phyloP scores from a whole-genome alignment of 768 basidiomycete genomes.

The Strobilomyces dryophilus region DNA sequence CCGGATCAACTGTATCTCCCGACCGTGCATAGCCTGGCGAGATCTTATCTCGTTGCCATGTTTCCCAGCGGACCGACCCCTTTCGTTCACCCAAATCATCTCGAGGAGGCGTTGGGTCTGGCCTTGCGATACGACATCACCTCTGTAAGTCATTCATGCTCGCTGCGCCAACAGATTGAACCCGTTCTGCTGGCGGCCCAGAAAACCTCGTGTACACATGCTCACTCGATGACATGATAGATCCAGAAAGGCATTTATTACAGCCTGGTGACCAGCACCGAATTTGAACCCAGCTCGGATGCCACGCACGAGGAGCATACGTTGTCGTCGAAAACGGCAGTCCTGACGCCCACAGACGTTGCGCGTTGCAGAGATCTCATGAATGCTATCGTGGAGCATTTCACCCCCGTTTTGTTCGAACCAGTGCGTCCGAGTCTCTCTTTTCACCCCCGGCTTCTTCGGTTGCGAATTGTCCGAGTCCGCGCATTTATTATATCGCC shows the following conservation, averaged over 20 bases:
- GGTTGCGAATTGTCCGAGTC: not conserved
- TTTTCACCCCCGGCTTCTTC: too few species aligned
- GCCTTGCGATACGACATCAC: constrained; percentile 44
- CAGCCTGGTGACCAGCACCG: constrained; percentile 52
- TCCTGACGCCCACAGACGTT: constrained; percentile 32
- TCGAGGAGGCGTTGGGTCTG: constrained; percentile 51
- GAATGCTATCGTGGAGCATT: constrained; percentile 55
- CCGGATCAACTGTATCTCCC: constrained; percentile 56
- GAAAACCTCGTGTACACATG: not conserved
- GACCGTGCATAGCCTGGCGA: constrained; percentile 43
- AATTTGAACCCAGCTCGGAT: constrained; percentile 45
- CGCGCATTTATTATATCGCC: not conserved
- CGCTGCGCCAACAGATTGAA: not conserved
- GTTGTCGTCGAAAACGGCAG: not conserved
- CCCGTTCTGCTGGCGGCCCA: not conserved
- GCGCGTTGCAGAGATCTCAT: constrained; percentile 48
- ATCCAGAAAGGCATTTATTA: constrained; percentile 63
- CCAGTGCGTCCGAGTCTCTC: constrained; percentile 32
- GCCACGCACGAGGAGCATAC: constrained; percentile 3
- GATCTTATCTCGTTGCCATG: constrained; percentile 38
- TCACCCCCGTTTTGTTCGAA: constrained; percentile 71
- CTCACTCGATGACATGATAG: constrained; percentile 28
- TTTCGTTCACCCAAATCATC: constrained; percentile 39
- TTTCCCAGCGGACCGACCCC: constrained; percentile 49
- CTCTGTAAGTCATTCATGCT: constrained; percentile 39